Conservation (phyloP, 2,329 filamentous ascomycete genomes). For the Talaromyces funiculosus region DNA sequence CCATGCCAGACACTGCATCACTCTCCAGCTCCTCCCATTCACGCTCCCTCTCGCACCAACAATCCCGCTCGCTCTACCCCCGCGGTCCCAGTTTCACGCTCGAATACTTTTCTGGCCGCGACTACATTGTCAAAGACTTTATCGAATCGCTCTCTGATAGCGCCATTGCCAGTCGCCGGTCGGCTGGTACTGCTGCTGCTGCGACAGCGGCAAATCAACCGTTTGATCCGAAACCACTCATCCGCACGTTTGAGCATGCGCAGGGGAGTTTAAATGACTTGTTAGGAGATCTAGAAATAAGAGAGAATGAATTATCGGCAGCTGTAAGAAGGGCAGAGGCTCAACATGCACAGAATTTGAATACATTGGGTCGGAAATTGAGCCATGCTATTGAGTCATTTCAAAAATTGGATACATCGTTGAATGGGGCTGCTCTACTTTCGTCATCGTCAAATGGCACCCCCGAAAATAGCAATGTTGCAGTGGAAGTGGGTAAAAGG, state of each 20-base stretch:
- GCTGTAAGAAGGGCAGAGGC: conserved; percentile 86
- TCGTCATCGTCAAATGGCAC: conserved; percentile 15
- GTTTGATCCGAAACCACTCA: conserved; percentile 96
- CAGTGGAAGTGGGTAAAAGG: conserved; percentile 89
- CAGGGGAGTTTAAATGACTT: conserved; percentile 47
- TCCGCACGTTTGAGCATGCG: conserved; percentile 82
- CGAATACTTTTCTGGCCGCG: conserved; percentile 79
- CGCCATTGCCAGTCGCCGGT: conserved; percentile 71
- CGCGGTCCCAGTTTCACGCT: conserved; percentile 78
- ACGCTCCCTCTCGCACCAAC: conserved; percentile 36
- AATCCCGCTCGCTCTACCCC: conserved; percentile 65
- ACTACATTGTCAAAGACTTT: conserved; percentile 98
- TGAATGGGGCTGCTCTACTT: conserved; percentile 55
- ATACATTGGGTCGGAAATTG: conserved; percentile 79
- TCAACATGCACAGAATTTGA: conserved; percentile 86
- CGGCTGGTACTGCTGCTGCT: conserved; percentile 44
- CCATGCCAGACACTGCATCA: conserved; percentile 36
- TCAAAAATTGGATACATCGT: conserved; percentile 76
- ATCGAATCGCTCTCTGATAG: conserved; percentile 86
- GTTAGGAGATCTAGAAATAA: conserved; percentile 75
- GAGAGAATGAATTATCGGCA: conserved; percentile 84
- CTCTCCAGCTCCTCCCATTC: conserved; percentile 16
- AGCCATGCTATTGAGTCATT: conserved; percentile 90
- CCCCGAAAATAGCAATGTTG: conserved; percentile 58
- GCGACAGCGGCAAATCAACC: conserved; percentile 32